Evolutionary conservation across 2,329 filamentous ascomycete species (phyloP).

Genomic region (Ophiocordyceps camponoti-leonardi): DNA sequence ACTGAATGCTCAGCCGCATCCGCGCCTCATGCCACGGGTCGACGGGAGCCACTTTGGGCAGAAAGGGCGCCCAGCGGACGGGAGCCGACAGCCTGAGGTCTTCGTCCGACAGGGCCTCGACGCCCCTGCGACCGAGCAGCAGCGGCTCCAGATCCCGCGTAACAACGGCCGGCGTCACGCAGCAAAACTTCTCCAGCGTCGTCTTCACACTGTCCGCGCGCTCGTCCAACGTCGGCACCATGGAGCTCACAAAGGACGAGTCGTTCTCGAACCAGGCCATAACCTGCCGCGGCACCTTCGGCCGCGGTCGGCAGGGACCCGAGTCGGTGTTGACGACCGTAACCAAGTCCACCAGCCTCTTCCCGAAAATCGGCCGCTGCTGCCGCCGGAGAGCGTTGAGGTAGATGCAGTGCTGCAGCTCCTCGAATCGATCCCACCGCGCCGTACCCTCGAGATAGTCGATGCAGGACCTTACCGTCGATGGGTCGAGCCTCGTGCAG

Average conservation of each 20-base stretch:
- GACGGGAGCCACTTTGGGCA: constrained; percentile 34
- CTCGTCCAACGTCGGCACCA: constrained; percentile 60
- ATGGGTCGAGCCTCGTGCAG: constrained; percentile 39
- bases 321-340: constrained; percentile 40
- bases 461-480: constrained; percentile 52
- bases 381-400: constrained; percentile 69
- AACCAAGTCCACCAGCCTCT: constrained; percentile 57
- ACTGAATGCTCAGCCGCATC: constrained; percentile 85
- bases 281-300: constrained; percentile 42
- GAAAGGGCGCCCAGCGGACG: constrained; percentile 36
- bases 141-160: constrained; percentile 59
- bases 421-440: constrained; percentile 54
- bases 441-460: constrained; percentile 55
- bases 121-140: constrained; percentile 42
- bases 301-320: constrained; percentile 40
- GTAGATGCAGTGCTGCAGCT: constrained; percentile 66
- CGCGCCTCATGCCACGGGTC: constrained; percentile 92
- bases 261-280: constrained; percentile 62
- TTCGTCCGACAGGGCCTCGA: constrained; percentile 37
- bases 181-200: constrained; percentile 74
- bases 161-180: constrained; percentile 76
- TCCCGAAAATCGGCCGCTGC: constrained; percentile 66
- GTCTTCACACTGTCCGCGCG: constrained; percentile 57
- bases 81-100: constrained; percentile 41
- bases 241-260: constrained; percentile 41